Base-by-base conservation (phyloP, 305 asterid species). In the Solanum chacoense region DNA sequence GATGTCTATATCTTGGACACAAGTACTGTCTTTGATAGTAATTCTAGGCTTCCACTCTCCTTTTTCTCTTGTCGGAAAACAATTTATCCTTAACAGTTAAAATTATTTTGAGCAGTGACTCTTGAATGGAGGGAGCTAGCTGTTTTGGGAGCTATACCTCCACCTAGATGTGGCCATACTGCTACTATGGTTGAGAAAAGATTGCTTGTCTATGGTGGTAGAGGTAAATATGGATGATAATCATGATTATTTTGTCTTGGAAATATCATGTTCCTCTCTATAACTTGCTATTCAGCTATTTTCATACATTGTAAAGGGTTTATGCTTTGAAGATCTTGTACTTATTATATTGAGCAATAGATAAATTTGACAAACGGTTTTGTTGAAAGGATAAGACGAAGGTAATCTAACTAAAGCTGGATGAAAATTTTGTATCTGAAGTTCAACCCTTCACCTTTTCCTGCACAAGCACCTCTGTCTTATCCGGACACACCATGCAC, bases 111-210 rank as follows among this genome's bases (percentile, higher is more conserved):
- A 75, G 87, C 96, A 96, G 99, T 95, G 94, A 94, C 98, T 89
- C 98, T 96, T 72, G 98, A 96, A 94, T 98, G 99, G 98, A 93
- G 74, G 67, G 99, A 98, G 93, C 88, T 98, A 91, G 92, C 98
- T 37, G 95, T 95, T 91, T 88, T 97, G 65, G 99, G 98, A 94
- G 87, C 96, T 84, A 90, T 93, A 85, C 99, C 99, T 84, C 96
- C 98, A 38, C 98, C 97, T 38, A 95, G 99, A 94, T 95, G 99
- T 94, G 99, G 99, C 90, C 99, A 97, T 90, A 93, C 99, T 89
- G 96, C 93, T 88, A 95, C 98, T 71, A 95, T 97, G 99, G 94
- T 97, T 74, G 99, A 96, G 94, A 97, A 96, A 91, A 93, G 98
- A 87, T 93, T 97, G 93, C 99, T 97, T 89, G 95, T 97, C 89